These are phyloP conservation scores for Coleophoma cylindrospora DNA, from an alignment of 2,329 filamentous ascomycete genomes.

Conservation along the genomic window DNA sequence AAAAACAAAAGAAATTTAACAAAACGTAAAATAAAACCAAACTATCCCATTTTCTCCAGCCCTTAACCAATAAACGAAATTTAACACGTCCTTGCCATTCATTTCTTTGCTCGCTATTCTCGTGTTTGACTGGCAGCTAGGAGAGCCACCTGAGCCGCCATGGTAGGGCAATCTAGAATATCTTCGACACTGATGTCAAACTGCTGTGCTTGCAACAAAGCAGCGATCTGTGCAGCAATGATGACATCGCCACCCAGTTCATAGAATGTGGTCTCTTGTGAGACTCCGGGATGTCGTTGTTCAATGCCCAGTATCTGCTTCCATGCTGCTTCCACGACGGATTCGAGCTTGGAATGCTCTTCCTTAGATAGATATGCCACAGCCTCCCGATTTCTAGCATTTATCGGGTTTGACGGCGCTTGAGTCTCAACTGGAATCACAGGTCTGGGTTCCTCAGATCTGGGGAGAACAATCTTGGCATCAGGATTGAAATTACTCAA, in stretches of 20 bases:
- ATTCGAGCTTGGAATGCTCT: not conserved
- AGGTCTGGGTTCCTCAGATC: no score
- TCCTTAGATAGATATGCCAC: not conserved
- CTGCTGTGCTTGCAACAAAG: not conserved
- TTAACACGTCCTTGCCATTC: no score
- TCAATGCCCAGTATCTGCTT: not conserved
- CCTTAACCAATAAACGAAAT: no score
- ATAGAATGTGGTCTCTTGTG: not conserved
- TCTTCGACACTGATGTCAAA: not conserved
- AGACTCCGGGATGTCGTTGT: not conserved
- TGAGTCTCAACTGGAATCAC: not conserved
- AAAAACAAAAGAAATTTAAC: no score
- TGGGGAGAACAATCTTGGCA: no score
- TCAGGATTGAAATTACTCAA: no score
- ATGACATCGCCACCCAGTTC: not conserved
- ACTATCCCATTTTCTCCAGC: no score
- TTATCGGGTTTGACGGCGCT: not conserved
- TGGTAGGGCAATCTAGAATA: not conserved
- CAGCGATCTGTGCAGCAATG: not conserved
- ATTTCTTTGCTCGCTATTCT: no score
- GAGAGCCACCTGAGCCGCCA: not conserved
- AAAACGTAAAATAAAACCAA: no score
- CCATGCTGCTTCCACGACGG: not conserved
- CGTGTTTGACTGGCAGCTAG: no score
- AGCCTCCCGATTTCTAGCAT: not conserved